Evolutionary conservation across 1,284 basidiomycete species (phyloP).

Genomic region (Ustilago loliicola): DNA sequence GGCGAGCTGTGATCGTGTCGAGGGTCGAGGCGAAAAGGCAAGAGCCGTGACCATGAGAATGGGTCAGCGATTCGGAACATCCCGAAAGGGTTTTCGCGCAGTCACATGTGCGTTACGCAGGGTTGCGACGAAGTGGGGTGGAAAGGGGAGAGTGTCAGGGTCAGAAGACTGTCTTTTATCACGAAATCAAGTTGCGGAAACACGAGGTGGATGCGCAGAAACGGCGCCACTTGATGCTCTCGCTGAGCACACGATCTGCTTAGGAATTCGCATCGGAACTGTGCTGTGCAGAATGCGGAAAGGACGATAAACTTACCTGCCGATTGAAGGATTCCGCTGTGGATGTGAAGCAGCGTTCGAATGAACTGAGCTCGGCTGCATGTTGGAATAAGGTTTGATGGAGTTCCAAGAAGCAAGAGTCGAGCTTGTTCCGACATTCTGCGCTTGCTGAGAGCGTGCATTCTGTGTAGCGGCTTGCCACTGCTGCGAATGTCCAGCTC

Average conservation of each 20-base stretch:
- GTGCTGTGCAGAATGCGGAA: no score
- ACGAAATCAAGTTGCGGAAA: slow-evolving; percentile 8
- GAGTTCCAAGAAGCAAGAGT: slow-evolving; percentile 29
- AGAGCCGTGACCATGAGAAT: not conserved
- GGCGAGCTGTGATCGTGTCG: slow-evolving; percentile 10
- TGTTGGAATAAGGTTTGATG: slow-evolving; percentile 25
- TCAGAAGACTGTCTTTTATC: slow-evolving; percentile 1
- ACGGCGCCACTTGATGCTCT: not conserved
- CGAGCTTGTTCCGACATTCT: slow-evolving; percentile 1
- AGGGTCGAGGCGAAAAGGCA: not conserved
- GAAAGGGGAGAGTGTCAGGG: not conserved
- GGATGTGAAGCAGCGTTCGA: slow-evolving; percentile 2
- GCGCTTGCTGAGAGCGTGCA: not conserved
- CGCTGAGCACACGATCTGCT: not conserved
- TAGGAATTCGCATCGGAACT: not conserved
- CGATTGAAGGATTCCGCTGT: slow-evolving; percentile 10
- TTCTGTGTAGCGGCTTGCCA: slow-evolving; percentile 12
- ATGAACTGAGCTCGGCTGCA: slow-evolving; percentile 16
- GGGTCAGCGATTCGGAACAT: not conserved
- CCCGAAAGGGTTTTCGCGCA: not conserved
- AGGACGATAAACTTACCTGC: slow-evolving; percentile 22
- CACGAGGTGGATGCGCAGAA: not conserved
- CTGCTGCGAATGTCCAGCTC: slow-evolving; percentile 9
- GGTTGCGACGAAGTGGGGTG: not conserved
- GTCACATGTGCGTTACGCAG: slow-evolving; percentile 1